Percentiles rank a stretch among this genome's conserved stretches.
Conservation (phyloP, 345 rosid species). For the Laguncularia racemosa region DNA sequence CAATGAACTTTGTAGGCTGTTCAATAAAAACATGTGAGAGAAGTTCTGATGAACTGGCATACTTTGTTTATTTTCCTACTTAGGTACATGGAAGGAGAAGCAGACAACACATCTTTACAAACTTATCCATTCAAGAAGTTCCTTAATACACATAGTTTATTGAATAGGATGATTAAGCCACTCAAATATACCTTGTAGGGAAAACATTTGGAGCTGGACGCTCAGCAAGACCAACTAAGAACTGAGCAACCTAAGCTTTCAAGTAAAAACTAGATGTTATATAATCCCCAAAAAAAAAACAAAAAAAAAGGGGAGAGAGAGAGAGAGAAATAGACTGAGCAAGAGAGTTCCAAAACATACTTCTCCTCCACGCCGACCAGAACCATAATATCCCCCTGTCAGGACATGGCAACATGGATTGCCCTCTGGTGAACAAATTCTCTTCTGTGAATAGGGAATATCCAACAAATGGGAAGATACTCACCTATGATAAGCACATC, state of each 20-base stretch:
- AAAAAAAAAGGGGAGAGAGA: too few relatives aligned
- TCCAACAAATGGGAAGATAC: not conserved
- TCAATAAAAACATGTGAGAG: too few relatives aligned
- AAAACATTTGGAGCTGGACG: constrained; percentile 46
- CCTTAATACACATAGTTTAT: too few relatives aligned
- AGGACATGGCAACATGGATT: constrained; percentile 6
- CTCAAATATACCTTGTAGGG: constrained; percentile 62
- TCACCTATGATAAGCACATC: constrained; percentile 92
- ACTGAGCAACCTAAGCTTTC: constrained; percentile 76
- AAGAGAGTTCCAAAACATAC: constrained; percentile 15
- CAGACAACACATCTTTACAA: too few relatives aligned
- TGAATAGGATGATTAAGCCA: not conserved
- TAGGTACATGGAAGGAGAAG: too few relatives aligned
- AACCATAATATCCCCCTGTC: constrained; percentile 93
- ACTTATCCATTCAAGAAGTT: too few relatives aligned
- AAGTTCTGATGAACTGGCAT: too few relatives aligned
- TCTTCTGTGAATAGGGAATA: too few relatives aligned
- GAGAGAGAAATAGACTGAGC: not conserved
- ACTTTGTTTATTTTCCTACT: too few relatives aligned
- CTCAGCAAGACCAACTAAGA: constrained; percentile 87
- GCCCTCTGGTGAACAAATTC: not conserved
- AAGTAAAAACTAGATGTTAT: not conserved
- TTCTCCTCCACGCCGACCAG: constrained; percentile 97
- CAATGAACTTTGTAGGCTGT: too few relatives aligned
- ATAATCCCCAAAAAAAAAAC: not conserved